Conservation (phyloP, 2,329 filamentous ascomycete species). For the Fusarium setosum region DNA sequence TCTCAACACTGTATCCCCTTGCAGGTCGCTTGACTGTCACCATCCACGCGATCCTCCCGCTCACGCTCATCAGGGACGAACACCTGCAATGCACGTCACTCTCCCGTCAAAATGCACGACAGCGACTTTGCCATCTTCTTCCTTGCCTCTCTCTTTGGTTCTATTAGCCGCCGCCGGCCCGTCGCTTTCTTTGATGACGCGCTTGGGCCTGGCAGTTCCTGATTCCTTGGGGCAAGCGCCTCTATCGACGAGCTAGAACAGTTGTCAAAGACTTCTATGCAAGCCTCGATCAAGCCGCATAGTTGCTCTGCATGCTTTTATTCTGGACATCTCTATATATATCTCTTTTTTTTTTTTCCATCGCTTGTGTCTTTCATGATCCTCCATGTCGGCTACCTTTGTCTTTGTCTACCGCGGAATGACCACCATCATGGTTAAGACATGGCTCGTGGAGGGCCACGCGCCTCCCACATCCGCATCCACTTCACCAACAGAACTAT, state of each 20-base stretch:
- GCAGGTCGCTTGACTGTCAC: constrained; percentile 36
- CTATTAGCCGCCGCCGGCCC: constrained; percentile 13
- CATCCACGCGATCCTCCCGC: constrained; percentile 33
- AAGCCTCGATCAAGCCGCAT: not conserved
- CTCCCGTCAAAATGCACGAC: constrained; percentile 33
- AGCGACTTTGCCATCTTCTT: constrained; percentile 13
- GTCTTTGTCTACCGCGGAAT: constrained; percentile 23
- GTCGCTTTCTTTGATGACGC: constrained; percentile 8
- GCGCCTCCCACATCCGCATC: constrained; percentile 19
- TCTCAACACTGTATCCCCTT: constrained; percentile 19
- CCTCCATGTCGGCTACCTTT: not conserved
- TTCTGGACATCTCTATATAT: not conserved
- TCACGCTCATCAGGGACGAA: constrained; percentile 33
- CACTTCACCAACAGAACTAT: not conserved
- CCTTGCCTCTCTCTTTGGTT: constrained; percentile 14
- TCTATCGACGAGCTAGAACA: not conserved
- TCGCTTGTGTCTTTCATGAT: not conserved
- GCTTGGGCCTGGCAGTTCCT: not conserved
- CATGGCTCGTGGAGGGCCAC: constrained; percentile 25
- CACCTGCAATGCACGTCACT: constrained; percentile 37
- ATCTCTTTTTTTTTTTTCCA: not conserved
- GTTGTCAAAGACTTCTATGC: constrained; percentile 14
- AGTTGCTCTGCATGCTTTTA: no score
- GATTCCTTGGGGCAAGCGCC: constrained; percentile 6
- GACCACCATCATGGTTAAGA: constrained; percentile 34